Evolutionary conservation across 352 stramenopile genomes (phyloP), one percentile per base, ranked within the genome.

Genomic region (Pythium insidiosum): DNA sequence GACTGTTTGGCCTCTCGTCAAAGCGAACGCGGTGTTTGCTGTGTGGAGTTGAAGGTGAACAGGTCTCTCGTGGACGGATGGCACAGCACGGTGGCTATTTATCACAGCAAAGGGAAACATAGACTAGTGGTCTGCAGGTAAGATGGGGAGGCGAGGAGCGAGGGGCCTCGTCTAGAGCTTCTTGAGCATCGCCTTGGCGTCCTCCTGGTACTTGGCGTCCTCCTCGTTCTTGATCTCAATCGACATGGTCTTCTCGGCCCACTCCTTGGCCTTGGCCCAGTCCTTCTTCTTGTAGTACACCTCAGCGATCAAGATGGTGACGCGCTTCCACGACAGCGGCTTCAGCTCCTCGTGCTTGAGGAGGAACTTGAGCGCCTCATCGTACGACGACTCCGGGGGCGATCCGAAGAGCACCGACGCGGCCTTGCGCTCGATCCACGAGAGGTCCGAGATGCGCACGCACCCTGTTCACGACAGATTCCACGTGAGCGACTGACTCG

Each of bases 281-380:
- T 92, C 55, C 43, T 76, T 79, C 55, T 86, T 71, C 67, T 93
- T 93, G 43, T 78, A 57, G 59, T 93, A 84, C 23, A 85, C 73
- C 35, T 91, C 67, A 12, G 80, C 77, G 24, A 95, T 78, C n/a
- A 92, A 64, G 26, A 91, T 37, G 47, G 76, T 61, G 53, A 88
- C 88, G 53, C 85, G 84, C 60, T 91, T 95, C 80, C 81, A 95
- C 48, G 73, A 68, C 44, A 77, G 64, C 0, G 80, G 76, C 15
- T 70, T 49, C 26, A 95, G 57, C 21, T 70, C 59, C 43, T 95
- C 83, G 33, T 68, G 87, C 56, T 91, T 68, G 15, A 85, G 53
- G 25, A 95, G 63, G 44, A 81, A 88, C 34, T 41, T 46, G 15
- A 95, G 58, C 28, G 83, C 80, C 38, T 95, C 78, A 28, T 89